Evolutionary conservation across 2,329 filamentous ascomycete species (phyloP).

Genomic region (Paraphaeosphaeria minitans): DNA sequence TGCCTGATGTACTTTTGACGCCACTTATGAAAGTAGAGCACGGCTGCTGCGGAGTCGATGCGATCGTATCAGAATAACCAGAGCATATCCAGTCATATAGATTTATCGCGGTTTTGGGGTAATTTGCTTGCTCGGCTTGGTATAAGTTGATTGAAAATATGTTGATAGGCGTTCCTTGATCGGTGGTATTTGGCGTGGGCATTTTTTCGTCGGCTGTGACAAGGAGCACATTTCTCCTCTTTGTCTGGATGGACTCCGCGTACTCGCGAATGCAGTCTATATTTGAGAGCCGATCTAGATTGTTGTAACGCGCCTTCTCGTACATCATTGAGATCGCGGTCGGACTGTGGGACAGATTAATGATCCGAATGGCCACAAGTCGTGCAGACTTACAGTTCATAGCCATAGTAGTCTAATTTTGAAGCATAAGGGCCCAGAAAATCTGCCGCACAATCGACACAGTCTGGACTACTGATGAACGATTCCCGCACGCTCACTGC

Average conservation of each 20-base stretch:
- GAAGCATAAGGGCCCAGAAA: background rate
- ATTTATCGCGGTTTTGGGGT: background rate
- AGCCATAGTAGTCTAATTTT: background rate
- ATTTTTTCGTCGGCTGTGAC: constrained; percentile 12
- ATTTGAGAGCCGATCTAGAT: constrained; percentile 16
- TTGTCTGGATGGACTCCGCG: constrained; percentile 13
- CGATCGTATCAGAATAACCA: background rate
- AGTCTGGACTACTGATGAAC: constrained; percentile 17
- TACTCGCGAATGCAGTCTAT: constrained; percentile 23
- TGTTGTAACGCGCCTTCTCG: constrained; percentile 4
- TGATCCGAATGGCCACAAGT: background rate
- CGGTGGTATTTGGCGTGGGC: constrained; percentile 5
- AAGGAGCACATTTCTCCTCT: constrained; percentile 17
- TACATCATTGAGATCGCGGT: background rate
- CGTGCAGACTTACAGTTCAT: background rate
- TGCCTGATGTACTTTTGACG: constrained; percentile 5
- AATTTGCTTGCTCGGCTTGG: background rate
- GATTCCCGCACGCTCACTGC: constrained; percentile 17
- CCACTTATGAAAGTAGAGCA: background rate
- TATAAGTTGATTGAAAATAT: background rate
- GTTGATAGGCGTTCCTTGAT: background rate
- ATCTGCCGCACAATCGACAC: background rate
- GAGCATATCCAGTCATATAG: constrained; percentile 14
- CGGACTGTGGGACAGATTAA: background rate
- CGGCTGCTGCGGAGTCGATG: too few species aligned